Evolutionary conservation across 1,284 basidiomycete species (phyloP), one percentile per base, ranked within the genome.

Genomic region (Ustilago lituana): DNA sequence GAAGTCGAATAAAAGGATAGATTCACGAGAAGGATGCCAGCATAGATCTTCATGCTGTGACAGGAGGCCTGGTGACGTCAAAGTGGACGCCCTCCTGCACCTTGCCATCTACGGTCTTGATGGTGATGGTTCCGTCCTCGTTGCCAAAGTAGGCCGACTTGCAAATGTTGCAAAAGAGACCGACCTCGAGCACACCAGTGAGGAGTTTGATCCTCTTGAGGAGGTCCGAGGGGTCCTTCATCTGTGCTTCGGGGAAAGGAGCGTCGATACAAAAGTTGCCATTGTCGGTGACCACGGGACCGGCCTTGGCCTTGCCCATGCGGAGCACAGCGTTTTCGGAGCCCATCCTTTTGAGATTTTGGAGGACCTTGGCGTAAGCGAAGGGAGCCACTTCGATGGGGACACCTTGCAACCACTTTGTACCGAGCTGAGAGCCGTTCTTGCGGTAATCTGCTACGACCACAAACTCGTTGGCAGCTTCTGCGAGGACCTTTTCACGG

Each of bases 131-230:
- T 31, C 73, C 76, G 41, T 78, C 72, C 31, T 72, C 58, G 51
- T 96, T 95, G 17, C 95, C 95, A 84, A 98, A 98, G 86, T 98
- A 98, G 10, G 94, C 94, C 0, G 93, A 93, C 82, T 90, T 88
- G n/a, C 91, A 93, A 87, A 98, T 90, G 51, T 74, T 66, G 80
- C 92, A 94, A 86, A 98, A 98, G 20, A 98, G 84, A 0, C 96
- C 96, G 29, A 98, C 96, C 83, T 98, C 95, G 27, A 98, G 91
- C 11, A 98, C 93, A 56, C 96, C 95, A 1, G 95, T 98, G 19
- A 77, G 36, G 22, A 60, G 59, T 67, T 82, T 81, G 70, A 82
- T 77, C 44, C 69, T 59, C 31, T 39, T 54, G 23, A 75, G 41
- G n/a, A 82, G 58, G 27, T 66, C 67, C n/a, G 56, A 49, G 4